Base-by-base conservation (phyloP, 1,284 basidiomycete genomes). In the Papiliotrema nemorosa region DNA sequence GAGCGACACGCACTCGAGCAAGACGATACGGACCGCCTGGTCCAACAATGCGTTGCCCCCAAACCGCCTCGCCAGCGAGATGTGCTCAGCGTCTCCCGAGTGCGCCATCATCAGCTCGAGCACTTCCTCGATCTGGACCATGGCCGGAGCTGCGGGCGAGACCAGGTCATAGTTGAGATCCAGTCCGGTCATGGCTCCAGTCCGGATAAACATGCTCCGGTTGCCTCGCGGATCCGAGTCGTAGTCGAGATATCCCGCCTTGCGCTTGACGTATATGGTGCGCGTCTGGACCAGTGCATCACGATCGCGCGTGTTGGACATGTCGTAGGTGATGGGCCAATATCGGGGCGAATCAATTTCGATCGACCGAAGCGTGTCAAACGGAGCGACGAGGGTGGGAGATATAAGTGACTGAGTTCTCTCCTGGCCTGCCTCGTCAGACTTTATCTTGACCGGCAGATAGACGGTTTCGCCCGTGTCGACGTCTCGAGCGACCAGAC, bases 211-310 rank as follows among this genome's bases (percentile, higher is more conserved):
- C 12, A 97, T 80, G 70, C 89, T 91, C 42, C 91, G 82, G 60
- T 89, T 91, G 6, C 93, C 93, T 57, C 88, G 84, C 0, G 93
- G 90, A 74, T 97, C 94, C 60, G 90, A 87, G 12, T 85, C 84
- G 64, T 97, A 97, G 68, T 88, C 89, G 39, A 97, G 78, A 72
- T 92, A 93, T 1, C 91, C 92, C 0, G 90, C 87, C 39, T 90
- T 83, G 20, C 93, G 85, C 73, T 97, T 94, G 51, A 97, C 93
- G 59, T 83, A 91, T 20, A 97, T 78, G 0, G 88, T 93, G 59
- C 90, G 86, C 50, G 81, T 86, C 37, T 78, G 80, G 29, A 93
- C 74, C 27, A 96, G 80, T 6, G 80, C 79, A 36, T 81, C 80
- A 44, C 81, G 81, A 68, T 92, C 86, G n/a, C 78, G 79, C 3